These are phyloP conservation scores for Pontederia paniculata DNA, from an alignment of 176 grass and related monocot genomes.

Conservation along the genomic window DNA sequence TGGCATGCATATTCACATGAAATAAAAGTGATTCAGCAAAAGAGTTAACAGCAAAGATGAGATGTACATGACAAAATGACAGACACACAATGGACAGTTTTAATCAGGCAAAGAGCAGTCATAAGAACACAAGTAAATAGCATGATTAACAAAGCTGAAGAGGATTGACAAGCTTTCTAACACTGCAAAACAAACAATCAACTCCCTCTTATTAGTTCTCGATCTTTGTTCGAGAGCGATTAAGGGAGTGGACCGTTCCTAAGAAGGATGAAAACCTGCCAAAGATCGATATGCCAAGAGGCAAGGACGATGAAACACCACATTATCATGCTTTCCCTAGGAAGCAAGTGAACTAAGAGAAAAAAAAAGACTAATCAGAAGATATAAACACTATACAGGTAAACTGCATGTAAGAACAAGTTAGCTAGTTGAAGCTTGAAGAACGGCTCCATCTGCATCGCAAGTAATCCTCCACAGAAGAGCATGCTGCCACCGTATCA, in stretches of 20 bases:
- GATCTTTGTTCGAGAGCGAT: background rate
- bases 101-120: too few species aligned
- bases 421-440: slow-evolving; percentile 57
- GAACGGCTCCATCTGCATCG: slow-evolving; percentile 51
- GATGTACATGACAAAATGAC: too few species aligned
- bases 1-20: too few species aligned
- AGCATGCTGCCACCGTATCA: slow-evolving; percentile 29
- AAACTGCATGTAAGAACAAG: background rate
- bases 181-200: background rate
- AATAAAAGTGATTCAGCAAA: too few species aligned
- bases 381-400: slow-evolving; percentile 22
- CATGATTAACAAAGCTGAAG: too few species aligned
- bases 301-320: too few species aligned
- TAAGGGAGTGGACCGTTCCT: background rate
- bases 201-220: background rate
- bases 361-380: background rate
- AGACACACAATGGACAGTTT: too few species aligned
- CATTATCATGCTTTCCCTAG: background rate
- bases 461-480: slow-evolving; percentile 66
- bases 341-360: background rate
- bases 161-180: background rate
- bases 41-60: too few species aligned
- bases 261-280: background rate
- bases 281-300: background rate
- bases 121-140: too few species aligned